Conservation (phyloP, 306 rosid species). For the Inga oerstediana region DNA sequence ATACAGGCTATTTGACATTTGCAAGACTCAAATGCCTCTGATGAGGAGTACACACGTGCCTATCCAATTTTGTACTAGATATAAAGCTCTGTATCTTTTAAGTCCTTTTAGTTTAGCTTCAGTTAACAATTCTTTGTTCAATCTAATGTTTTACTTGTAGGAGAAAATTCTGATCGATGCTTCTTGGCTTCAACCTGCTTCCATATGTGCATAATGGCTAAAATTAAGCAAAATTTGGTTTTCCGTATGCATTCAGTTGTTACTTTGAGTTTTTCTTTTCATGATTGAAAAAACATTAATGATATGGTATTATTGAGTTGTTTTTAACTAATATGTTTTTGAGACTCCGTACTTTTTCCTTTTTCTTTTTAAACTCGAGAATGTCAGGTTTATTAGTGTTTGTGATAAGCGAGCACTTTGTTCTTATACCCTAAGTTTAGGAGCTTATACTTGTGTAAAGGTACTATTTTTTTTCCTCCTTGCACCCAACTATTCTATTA, state of each 20-base stretch:
- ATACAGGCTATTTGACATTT: slow-evolving; percentile 89
- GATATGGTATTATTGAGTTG: background rate
- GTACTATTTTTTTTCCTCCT: too few species aligned
- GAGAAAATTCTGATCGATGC: slow-evolving; percentile 15
- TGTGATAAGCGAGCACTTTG: too few species aligned
- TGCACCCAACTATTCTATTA: too few species aligned
- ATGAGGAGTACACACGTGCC: slow-evolving; percentile 24
- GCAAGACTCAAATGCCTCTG: slow-evolving; percentile 72
- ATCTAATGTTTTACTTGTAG: background rate
- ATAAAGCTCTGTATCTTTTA: background rate
- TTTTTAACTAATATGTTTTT: background rate
- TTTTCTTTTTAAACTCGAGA: too few species aligned
- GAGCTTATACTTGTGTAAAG: too few species aligned
- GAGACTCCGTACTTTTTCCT: background rate
- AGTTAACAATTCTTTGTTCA: background rate
- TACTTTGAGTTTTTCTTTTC: too few species aligned
- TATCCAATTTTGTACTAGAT: slow-evolving; percentile 25
- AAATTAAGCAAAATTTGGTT: background rate
- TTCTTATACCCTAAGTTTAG: too few species aligned
- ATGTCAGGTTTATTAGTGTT: too few species aligned
- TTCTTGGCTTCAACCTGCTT: slow-evolving; percentile 15
- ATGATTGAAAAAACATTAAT: background rate
- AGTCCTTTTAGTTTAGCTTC: slow-evolving; percentile 23
- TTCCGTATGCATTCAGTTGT: background rate
- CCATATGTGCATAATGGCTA: background rate